These are phyloP conservation scores for Parathielavia appendiculata DNA, from an alignment of 495 filamentous ascomycete species.

Conservation along the genomic window DNA sequence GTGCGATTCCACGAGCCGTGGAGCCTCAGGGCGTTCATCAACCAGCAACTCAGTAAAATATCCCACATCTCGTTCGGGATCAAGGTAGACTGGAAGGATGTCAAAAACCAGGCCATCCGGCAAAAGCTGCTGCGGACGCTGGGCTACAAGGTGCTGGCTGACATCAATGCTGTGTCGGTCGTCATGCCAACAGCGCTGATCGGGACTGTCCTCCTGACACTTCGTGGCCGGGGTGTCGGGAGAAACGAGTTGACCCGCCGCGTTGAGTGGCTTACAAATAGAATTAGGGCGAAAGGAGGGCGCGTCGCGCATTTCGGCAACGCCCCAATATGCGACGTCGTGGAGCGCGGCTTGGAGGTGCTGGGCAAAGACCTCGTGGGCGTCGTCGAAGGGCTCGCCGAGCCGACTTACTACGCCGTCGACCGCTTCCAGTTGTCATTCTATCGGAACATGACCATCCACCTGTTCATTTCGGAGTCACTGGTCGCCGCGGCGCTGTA, in stretches of 20 bases:
- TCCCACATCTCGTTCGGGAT: slow-evolving; percentile 37
- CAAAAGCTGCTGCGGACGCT: slow-evolving; percentile 70
- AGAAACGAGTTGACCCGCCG: slow-evolving; percentile 77
- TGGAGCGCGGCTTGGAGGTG: slow-evolving; percentile 85
- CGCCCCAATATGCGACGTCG: slow-evolving; percentile 69
- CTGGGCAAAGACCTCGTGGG: slow-evolving; percentile 85
- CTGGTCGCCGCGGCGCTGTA: slow-evolving; percentile 87
- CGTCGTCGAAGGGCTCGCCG: slow-evolving; percentile 66
- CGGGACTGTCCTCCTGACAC: slow-evolving; percentile 85
- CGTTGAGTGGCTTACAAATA: slow-evolving; percentile 81
- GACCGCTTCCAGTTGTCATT: slow-evolving; percentile 96
- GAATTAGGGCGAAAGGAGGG: slow-evolving; percentile 79
- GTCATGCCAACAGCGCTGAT: slow-evolving; percentile 97
- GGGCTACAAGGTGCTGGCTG: slow-evolving; percentile 83
- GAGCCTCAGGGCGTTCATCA: slow-evolving; percentile 76
- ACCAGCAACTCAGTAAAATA: slow-evolving; percentile 58
- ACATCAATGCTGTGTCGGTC: slow-evolving; percentile 93
- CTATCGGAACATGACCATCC: slow-evolving; percentile 98
- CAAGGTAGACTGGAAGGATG: slow-evolving; percentile 40
- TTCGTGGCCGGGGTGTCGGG: slow-evolving; percentile 88
- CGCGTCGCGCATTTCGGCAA: slow-evolving; percentile 89
- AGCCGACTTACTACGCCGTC: slow-evolving; percentile 87
- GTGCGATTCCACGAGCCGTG: slow-evolving; percentile 94
- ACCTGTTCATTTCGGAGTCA: slow-evolving; percentile 90
- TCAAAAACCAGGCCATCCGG: slow-evolving; percentile 41